Base-by-base conservation (phyloP, 108 stramenopile genomes). In the Cyclotella choctawhatcheeana region DNA sequence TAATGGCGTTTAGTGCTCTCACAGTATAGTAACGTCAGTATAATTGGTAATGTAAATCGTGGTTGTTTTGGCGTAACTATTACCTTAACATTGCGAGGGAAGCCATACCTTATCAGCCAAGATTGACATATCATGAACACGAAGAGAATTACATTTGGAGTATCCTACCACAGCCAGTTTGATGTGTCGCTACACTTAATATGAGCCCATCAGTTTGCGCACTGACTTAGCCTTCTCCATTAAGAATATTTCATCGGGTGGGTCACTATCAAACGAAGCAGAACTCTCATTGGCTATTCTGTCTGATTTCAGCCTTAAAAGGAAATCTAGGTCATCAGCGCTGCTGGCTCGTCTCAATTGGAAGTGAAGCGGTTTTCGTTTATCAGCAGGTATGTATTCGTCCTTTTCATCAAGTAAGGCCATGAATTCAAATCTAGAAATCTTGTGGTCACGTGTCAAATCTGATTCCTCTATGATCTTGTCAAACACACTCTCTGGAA, bases 391-490 rank as follows among this genome's bases (percentile, higher is more conserved):
- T 30, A 24, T 33, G 2, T 50, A 17, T 0, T 7, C 30, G 17
- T 32, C 43, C 44, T 32, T 2, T 64, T 64, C 71, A 50, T 61
- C 52, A 8, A 64, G 55, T 7, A 64, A 55, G 14, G 71, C 51
- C 33, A 73, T 47, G 43, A 73, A 73, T 44, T 73, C 63, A 64
- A 64, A 34, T 18, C 61, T 25, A 62, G 53, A 63, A 18, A 64
- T 64, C 63, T 64, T 73, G 1, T 64, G 71, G 24, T 82, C 81
- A n/a, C 71, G 53, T 22, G 79, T 83, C 0, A 48, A 63, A 59
- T 88, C 86, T 12, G 72, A 74, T 54, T 80, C 79, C 13, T 79
- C 66, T 25, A 88, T 77, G 2, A 88, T 76, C 45, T 71, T 51
- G 16, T 88, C 72, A 35, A 92, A 44, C 12, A 74, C 64, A 35